Conservation (phyloP, 495 filamentous ascomycete species). For the Glonium stellatum region DNA sequence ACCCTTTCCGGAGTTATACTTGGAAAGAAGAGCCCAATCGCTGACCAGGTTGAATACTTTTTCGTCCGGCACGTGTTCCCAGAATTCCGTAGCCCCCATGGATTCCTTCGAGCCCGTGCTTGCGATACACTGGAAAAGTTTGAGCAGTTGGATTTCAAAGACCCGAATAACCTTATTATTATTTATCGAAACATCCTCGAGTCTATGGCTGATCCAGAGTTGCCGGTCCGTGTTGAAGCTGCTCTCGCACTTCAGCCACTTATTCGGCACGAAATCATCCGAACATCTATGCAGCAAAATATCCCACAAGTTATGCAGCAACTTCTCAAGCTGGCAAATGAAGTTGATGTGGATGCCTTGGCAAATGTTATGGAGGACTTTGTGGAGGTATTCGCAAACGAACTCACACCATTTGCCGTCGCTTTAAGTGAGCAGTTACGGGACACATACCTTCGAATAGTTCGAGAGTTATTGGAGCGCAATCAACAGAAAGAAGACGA, state of each 20-base stretch:
- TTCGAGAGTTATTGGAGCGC: slow-evolving; percentile 82
- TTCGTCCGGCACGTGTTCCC: slow-evolving; percentile 97
- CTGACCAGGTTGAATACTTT: slow-evolving; percentile 98
- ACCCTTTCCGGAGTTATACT: slow-evolving; percentile 89
- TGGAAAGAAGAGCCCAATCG: slow-evolving; percentile 95
- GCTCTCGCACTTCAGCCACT: slow-evolving; percentile 90
- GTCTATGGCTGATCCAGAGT: slow-evolving; percentile 84
- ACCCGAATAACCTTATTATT: slow-evolving; percentile 83
- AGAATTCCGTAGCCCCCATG: slow-evolving; percentile 88
- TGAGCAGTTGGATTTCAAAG: slow-evolving; percentile 90
- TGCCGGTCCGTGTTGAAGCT: slow-evolving; percentile 91
- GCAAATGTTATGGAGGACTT: slow-evolving; percentile 99
- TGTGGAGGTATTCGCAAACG: slow-evolving; percentile 92
- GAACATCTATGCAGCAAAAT: slow-evolving; percentile 89
- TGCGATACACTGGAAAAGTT: slow-evolving; percentile 98
- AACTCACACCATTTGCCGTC: slow-evolving; percentile 96
- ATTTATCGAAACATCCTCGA: slow-evolving; percentile 96
- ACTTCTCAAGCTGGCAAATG: slow-evolving; percentile 89
- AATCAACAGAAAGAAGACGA: slow-evolving; percentile 61
- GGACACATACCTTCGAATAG: slow-evolving; percentile 91
- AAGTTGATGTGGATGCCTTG: slow-evolving; percentile 87
- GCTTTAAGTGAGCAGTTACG: slow-evolving; percentile 92
- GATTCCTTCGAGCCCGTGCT: slow-evolving; percentile 88
- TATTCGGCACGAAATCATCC: slow-evolving; percentile 90
- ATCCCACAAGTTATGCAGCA: slow-evolving; percentile 99